Percentiles rank a stretch among this genome's conserved stretches.
phyloP scores from a whole-genome alignment of 495 filamentous ascomycete species.

The Talaromyces ruber region DNA sequence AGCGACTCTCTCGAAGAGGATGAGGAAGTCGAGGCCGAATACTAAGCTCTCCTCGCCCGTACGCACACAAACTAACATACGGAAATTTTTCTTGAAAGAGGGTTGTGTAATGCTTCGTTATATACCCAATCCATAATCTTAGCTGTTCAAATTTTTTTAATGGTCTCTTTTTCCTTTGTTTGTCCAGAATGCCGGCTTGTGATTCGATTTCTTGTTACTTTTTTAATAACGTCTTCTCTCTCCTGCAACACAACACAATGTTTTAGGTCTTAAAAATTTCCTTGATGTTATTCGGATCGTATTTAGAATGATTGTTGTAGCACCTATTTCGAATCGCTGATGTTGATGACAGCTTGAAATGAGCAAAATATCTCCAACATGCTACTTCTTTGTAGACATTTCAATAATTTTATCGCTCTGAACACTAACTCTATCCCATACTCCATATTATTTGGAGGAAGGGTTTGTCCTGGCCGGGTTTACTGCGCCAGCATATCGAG shows the following conservation, averaged over 20 bases:
- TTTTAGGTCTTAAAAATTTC: neutral
- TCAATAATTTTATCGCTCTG: too few relatives aligned
- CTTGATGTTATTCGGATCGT: neutral
- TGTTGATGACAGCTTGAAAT: neutral
- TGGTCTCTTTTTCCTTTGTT: neutral
- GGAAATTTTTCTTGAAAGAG: constrained; percentile 3
- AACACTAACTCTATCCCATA: too few relatives aligned
- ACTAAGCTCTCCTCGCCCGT: constrained; percentile 48
- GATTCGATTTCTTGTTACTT: neutral
- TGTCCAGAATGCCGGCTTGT: neutral
- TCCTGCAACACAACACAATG: neutral
- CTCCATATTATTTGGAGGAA: too few relatives aligned
- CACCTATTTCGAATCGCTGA: neutral
- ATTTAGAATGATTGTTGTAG: neutral
- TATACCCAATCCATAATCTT: constrained; percentile 9
- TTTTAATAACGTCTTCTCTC: neutral
- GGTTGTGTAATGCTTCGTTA: constrained; percentile 9
- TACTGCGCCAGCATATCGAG: too few relatives aligned
- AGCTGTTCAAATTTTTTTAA: constrained; percentile 3
- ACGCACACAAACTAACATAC: neutral
- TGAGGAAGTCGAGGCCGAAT: constrained; percentile 86
- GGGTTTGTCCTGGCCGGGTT: too few relatives aligned
- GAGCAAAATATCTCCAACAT: neutral
- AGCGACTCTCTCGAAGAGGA: constrained; percentile 90
- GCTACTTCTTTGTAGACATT: neutral